These are phyloP conservation scores for Wickerhamiella bombiphila DNA, from an alignment of 805 yeast genomes.

Conservation along the genomic window DNA sequence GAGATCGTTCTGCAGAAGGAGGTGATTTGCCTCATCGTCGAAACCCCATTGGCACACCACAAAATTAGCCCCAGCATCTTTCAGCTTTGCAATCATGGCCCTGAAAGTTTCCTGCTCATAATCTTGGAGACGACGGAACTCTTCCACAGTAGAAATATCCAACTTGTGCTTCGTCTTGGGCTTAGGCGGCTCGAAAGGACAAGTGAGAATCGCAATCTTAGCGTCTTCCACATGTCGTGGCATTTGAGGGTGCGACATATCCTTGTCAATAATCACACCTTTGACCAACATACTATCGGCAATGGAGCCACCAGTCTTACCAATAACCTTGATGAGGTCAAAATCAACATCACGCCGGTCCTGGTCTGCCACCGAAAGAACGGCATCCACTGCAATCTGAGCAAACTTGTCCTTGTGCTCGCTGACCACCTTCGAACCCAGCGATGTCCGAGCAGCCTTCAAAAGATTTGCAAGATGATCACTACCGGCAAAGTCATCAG, in stretches of 20 bases:
- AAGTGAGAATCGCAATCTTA: constrained; percentile 85
- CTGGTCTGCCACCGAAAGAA: constrained; percentile 78
- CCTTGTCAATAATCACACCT: constrained; percentile 92
- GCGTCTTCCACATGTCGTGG: constrained; percentile 66
- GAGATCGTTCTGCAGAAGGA: constrained; percentile 69
- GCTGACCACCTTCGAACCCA: constrained; percentile 91
- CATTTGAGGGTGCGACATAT: constrained; percentile 98
- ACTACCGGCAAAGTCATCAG: constrained; percentile 51
- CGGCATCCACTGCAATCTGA: constrained; percentile 93
- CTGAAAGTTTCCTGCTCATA: constrained; percentile 84
- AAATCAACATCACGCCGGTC: constrained; percentile 92
- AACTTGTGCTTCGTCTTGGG: constrained; percentile 97
- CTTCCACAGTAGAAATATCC: constrained; percentile 87
- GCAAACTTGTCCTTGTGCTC: constrained; percentile 91
- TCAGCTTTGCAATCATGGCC: constrained; percentile 79
- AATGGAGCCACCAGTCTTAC: constrained; percentile 88
- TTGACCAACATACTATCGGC: constrained; percentile 71
- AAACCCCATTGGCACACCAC: constrained; percentile 99
- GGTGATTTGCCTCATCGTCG: constrained; percentile 95
- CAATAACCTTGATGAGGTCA: constrained; percentile 88
- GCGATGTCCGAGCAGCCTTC: constrained; percentile 85
- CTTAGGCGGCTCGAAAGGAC: constrained; percentile 99
- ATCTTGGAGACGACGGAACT: constrained; percentile 75
- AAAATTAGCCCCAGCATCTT: constrained; percentile 82
- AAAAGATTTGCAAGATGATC: constrained; percentile 37